Evolutionary conservation across 257 asterid genomes (phyloP).

Genomic region (Capsicum chinense): DNA sequence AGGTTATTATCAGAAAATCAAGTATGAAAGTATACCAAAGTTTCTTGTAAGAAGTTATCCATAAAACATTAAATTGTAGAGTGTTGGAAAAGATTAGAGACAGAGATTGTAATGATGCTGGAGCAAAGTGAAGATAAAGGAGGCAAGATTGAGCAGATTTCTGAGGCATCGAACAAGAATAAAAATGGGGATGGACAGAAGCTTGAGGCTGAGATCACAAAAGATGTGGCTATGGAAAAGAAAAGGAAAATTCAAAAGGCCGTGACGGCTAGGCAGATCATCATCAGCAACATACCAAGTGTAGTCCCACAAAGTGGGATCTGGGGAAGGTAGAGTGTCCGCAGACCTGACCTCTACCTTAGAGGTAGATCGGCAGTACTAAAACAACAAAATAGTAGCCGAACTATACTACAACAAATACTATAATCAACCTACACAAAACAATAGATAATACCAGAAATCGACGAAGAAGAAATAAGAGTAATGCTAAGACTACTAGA

Average conservation of each 20-base stretch:
- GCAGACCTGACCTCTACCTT: too few relatives aligned
- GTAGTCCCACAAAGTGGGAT: too few relatives aligned
- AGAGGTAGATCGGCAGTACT: too few relatives aligned
- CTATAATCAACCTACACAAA: too few relatives aligned
- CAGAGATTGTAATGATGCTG: background rate
- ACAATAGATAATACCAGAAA: too few relatives aligned
- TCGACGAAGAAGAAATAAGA: too few relatives aligned
- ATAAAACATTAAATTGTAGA: background rate
- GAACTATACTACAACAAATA: too few relatives aligned
- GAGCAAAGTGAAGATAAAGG: background rate
- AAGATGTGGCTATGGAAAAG: constrained; percentile 1
- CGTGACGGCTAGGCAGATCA: background rate
- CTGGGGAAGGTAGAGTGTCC: too few relatives aligned
- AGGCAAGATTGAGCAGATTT: background rate
- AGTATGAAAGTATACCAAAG: background rate
- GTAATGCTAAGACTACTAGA: too few relatives aligned
- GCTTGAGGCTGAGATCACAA: constrained; percentile 7
- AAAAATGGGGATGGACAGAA: background rate
- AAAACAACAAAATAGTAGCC: too few relatives aligned
- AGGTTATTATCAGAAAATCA: background rate
- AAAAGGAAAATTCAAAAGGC: background rate
- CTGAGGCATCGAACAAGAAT: too few relatives aligned
- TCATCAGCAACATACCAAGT: too few relatives aligned
- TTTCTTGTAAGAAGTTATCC: background rate
- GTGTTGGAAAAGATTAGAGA: constrained; percentile 5